These are phyloP conservation scores for Ganoderma leucocontextum DNA, from an alignment of 1,284 basidiomycete genomes.

Conservation along the genomic window DNA sequence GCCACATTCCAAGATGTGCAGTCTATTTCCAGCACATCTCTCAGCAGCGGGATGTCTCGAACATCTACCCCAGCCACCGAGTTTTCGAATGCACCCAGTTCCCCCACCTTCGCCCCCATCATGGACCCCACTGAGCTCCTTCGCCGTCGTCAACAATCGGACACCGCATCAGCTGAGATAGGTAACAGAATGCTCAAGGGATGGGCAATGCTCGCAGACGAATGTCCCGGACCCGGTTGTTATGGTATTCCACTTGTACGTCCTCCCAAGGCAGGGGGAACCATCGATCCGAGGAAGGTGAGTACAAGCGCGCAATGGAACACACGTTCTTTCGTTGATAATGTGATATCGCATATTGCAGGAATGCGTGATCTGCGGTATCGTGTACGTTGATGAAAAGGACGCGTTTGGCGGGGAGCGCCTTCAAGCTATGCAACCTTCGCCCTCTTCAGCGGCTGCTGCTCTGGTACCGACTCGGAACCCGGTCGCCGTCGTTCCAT, in stretches of 20 bases:
- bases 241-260: slow-evolving; percentile 79
- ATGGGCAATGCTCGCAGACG: slow-evolving; percentile 86
- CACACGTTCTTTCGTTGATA: slow-evolving; percentile 1
- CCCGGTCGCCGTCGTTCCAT: background rate
- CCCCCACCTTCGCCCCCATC: slow-evolving; percentile 66
- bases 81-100: slow-evolving; percentile 64
- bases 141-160: slow-evolving; percentile 79
- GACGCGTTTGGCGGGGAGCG: slow-evolving; percentile 59
- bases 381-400: slow-evolving; percentile 62
- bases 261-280: slow-evolving; percentile 68
- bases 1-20: slow-evolving; percentile 36
- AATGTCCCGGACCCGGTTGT: slow-evolving; percentile 73
- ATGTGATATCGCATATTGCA: slow-evolving; percentile 38
- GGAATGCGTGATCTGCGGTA: slow-evolving; percentile 83
- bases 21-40: slow-evolving; percentile 56
- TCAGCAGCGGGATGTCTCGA: slow-evolving; percentile 60
- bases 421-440: slow-evolving; percentile 47
- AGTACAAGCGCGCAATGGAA: slow-evolving; percentile 25
- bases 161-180: slow-evolving; percentile 79
- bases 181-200: slow-evolving; percentile 79
- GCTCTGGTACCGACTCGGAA: slow-evolving; percentile 6
- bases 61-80: slow-evolving; percentile 81
- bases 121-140: slow-evolving; percentile 69
- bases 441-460: slow-evolving; percentile 16
- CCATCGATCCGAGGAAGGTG: slow-evolving; percentile 72